Evolutionary conservation across 441 rosid species (phyloP).

Genomic region (Corymbia calophylla): DNA sequence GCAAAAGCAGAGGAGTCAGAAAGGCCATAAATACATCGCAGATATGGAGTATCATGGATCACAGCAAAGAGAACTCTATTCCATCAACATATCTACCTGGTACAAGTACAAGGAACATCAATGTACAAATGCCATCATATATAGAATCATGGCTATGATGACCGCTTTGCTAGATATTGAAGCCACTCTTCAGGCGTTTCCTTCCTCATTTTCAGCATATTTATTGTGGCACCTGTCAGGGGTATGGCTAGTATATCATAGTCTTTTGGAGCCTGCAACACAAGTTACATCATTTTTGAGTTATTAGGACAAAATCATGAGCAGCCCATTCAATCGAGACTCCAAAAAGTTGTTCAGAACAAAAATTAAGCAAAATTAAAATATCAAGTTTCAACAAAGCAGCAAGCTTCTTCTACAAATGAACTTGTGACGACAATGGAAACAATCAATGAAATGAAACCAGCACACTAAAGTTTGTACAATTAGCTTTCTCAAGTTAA

Average conservation of each 20-base stretch:
- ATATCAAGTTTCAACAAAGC: background rate
- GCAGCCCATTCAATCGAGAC: background rate
- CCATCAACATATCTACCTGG: background rate
- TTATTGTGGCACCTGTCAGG: slow-evolving; percentile 57
- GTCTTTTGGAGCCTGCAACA: slow-evolving; percentile 72
- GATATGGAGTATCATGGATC: background rate
- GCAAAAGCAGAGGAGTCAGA: background rate
- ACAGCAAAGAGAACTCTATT: background rate
- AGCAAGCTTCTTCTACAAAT: background rate
- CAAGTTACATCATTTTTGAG: background rate
- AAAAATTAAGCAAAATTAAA: background rate
- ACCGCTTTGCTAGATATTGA: slow-evolving; percentile 45
- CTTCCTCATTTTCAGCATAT: slow-evolving; percentile 49
- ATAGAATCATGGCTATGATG: slow-evolving; percentile 17
- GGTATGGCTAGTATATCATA: slow-evolving; percentile 84
- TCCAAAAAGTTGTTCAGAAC: background rate
- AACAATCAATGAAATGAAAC: background rate
- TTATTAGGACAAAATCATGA: background rate
- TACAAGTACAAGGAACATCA: background rate
- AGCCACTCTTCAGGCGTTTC: slow-evolving; percentile 88
- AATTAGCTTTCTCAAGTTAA: background rate
- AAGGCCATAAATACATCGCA: background rate
- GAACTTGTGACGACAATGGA: background rate
- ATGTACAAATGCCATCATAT: background rate
- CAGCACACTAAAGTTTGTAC: background rate